Evolutionary conservation across 176 grass and related monocot species (phyloP).

Genomic region (Raddia distichophylla): DNA sequence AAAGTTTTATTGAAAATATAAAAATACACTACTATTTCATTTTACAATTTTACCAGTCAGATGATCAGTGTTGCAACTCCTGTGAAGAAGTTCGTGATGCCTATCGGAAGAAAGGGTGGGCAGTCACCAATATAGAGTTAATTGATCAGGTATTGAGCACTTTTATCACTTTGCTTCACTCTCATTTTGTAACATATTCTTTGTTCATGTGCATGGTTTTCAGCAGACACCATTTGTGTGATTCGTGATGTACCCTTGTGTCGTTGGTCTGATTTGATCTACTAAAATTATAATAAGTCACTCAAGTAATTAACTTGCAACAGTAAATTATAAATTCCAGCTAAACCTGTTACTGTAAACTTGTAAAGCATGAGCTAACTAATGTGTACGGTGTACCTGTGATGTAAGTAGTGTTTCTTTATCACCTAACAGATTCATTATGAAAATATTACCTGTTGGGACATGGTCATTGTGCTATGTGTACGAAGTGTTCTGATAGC

Average conservation of each 20-base stretch:
- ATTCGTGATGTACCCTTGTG: constrained; percentile 10
- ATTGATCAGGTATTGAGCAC: constrained; percentile 80
- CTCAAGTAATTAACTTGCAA: constrained; percentile 16
- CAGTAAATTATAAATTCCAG: neutral
- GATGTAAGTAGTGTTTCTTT: constrained; percentile 18
- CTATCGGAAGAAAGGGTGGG: constrained; percentile 94
- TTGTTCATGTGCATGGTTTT: constrained; percentile 41
- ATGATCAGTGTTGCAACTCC: constrained; percentile 94
- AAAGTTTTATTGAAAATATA: constrained; percentile 22
- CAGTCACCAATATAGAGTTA: constrained; percentile 67
- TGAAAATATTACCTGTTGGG: neutral
- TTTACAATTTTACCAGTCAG: constrained; percentile 63
- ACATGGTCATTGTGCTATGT: neutral
- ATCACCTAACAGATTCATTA: constrained; percentile 24
- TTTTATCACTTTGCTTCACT: constrained; percentile 23
- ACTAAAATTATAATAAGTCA: neutral
- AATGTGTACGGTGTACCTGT: neutral
- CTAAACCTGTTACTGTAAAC: neutral
- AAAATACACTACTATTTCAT: constrained; percentile 37
- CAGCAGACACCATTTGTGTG: constrained; percentile 17
- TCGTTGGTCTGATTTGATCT: constrained; percentile 30
- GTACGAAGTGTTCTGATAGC: neutral
- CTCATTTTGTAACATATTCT: neutral
- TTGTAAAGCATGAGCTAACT: constrained; percentile 2
- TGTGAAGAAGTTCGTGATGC: constrained; percentile 97